Evolutionary conservation across 108 stramenopile genomes (phyloP), one percentile per base, ranked within the genome.

Genomic region (Craspedostauros australis): DNA sequence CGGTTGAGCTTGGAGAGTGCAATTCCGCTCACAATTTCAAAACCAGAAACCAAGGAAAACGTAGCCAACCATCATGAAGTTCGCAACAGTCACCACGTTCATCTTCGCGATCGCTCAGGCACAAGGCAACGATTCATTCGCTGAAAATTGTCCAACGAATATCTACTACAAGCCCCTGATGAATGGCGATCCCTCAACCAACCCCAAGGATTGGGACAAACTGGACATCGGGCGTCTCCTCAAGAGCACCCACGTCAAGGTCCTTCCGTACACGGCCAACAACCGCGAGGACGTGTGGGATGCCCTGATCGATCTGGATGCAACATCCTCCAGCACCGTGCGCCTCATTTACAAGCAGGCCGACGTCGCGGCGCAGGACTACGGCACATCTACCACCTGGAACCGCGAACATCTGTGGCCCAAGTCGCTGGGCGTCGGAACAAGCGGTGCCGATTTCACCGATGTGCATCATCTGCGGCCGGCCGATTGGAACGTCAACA

Each of bases 401-500:
- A 92, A 92, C 50, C 76, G 86, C 20, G 90, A 92, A 57, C 90
- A 92, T 61, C 46, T 75, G 34, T 87, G 73, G 76, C 79, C 80
- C 5, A 72, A 76, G 57, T 39, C 36, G 20, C 73, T 39, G 36
- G 80, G 85, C 14, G 82, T 79, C 14, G 72, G 34, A 43, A 52
- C 56, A 33, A 45, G 28, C 39, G 73, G 76, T 11, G 18, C 46
- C 0, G 84, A 82, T 25, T 66, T 54, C 24, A 86, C 80, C 11
- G 89, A 91, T 51, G 39, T 91, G 20, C 84, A 86, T 46, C 56
- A 66, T 53, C 43, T 91, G 26, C 53, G 76, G 27, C 80, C 89
- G 1, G 48, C 73, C 0, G 85, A 91, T 64, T 68, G 72, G 41
- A 65, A 54, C 54, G 76, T 82, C 36, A 91, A 91, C 56, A 29